Evolutionary conservation across 495 filamentous ascomycete genomes (phyloP).

Genomic region (Cudoniella acicularis): DNA sequence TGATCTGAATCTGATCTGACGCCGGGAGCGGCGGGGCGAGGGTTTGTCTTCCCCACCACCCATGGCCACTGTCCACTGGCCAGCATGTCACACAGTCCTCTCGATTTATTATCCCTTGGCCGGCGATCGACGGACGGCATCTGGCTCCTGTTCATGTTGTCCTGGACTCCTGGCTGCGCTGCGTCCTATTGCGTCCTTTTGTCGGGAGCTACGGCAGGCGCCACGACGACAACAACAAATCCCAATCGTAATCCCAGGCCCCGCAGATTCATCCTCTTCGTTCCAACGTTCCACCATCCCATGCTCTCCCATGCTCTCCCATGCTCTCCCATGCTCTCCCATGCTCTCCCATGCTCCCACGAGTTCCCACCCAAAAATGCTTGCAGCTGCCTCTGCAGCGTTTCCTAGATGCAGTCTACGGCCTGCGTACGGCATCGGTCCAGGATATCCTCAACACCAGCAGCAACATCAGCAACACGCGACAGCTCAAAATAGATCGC

Average conservation of each 20-base stretch:
- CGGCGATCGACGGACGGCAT: background rate
- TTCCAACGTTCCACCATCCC: background rate
- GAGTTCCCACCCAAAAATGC: background rate
- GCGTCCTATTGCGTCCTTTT: background rate
- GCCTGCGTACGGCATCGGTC: background rate
- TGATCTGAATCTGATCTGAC: background rate
- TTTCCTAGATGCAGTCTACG: background rate
- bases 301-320: too few species aligned
- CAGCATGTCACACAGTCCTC: background rate
- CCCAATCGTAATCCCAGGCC: background rate
- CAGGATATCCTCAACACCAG: background rate
- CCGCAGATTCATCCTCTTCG: background rate
- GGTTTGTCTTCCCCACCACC: background rate
- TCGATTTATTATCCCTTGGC: background rate
- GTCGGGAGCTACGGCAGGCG: constrained; percentile 6
- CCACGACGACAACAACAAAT: background rate
- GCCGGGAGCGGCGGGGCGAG: background rate
- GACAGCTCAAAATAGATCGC: constrained; percentile 13
- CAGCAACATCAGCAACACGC: background rate
- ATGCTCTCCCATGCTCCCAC: background rate
- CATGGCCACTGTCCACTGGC: background rate
- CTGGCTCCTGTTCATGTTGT: background rate
- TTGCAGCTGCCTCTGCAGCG: background rate
- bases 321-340: background rate
- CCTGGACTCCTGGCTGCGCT: background rate